These are phyloP conservation scores for Torulaspora microellipsoides DNA, from an alignment of 805 yeast species.

Conservation along the genomic window DNA sequence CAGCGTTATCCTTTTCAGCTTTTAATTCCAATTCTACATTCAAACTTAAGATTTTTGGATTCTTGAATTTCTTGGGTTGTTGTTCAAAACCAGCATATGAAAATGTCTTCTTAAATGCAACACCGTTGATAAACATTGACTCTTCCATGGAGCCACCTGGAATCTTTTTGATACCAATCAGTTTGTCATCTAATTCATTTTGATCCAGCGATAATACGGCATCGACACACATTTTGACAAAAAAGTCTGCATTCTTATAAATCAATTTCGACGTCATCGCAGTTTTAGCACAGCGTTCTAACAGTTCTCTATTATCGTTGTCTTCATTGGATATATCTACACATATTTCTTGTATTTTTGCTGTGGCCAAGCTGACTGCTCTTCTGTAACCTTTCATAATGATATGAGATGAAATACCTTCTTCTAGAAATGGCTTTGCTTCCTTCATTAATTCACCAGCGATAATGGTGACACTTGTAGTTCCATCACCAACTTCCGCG, in stretches of 20 bases:
- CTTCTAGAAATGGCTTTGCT: conserved; percentile 86
- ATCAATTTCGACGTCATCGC: conserved; percentile 97
- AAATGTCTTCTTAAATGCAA: conserved; percentile 95
- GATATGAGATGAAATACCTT: conserved; percentile 88
- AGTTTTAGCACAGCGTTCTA: conserved; percentile 91
- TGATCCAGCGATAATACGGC: conserved; percentile 86
- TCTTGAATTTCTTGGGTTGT: conserved; percentile 79
- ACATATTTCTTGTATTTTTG: conserved; percentile 67
- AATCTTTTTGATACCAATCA: conserved; percentile 92
- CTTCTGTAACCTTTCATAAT: conserved; percentile 82
- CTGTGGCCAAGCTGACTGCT: conserved; percentile 75
- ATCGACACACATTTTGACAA: conserved; percentile 95
- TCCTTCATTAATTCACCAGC: conserved; percentile 95
- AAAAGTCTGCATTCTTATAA: conserved; percentile 79
- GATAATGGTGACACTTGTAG: conserved; percentile 88
- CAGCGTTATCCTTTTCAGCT: conserved; percentile 98
- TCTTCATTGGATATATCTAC: conserved; percentile 56
- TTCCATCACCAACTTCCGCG: conserved; percentile 98
- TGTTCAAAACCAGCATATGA: conserved; percentile 98
- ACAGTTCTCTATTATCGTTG: conserved; percentile 54
- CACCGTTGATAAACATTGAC: conserved; percentile 83
- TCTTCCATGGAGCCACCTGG: conserved; percentile 97
- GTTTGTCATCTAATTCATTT: conserved; percentile 76
- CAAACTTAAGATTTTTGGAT: conserved; percentile 79
- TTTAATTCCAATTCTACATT: conserved; percentile 94